These are phyloP conservation scores for Triticum monococcum DNA, from an alignment of 176 grass and related monocot genomes.

Conservation along the genomic window DNA sequence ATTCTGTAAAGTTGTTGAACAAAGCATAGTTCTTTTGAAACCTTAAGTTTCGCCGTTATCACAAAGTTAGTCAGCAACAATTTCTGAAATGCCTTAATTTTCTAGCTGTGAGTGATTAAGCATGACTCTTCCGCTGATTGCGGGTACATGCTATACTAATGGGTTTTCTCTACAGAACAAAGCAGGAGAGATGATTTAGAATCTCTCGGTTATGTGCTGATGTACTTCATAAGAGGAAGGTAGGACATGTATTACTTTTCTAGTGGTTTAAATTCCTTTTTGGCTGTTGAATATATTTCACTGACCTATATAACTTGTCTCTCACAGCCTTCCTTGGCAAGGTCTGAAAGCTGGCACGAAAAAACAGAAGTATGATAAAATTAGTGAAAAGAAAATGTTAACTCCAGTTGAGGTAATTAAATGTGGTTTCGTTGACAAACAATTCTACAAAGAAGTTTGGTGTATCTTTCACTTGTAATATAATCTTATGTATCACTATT, in stretches of 20 bases:
- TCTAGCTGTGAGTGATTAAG: background rate
- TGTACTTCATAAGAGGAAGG: slow-evolving; percentile 94
- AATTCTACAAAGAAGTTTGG: slow-evolving; percentile 16
- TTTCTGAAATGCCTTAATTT: background rate
- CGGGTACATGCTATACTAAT: background rate
- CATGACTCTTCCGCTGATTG: slow-evolving; percentile 7
- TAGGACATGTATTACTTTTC: slow-evolving; percentile 39
- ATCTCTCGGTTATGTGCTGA: slow-evolving; percentile 86
- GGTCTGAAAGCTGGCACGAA: slow-evolving; percentile 87
- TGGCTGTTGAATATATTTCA: slow-evolving; percentile 8
- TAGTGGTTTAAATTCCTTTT: slow-evolving; percentile 29
- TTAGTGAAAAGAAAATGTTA: slow-evolving; percentile 96
- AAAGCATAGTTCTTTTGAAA: slow-evolving; percentile 11
- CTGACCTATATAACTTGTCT: slow-evolving; percentile 37
- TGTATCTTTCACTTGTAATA: background rate
- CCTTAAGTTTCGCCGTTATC: background rate
- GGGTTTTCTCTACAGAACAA: slow-evolving; percentile 61
- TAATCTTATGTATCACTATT: slow-evolving; percentile 27
- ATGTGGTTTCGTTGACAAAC: background rate
- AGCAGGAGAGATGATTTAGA: slow-evolving; percentile 91
- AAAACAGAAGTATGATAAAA: slow-evolving; percentile 94
- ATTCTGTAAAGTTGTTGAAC: background rate
- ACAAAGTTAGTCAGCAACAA: slow-evolving; percentile 2
- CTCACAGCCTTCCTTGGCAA: slow-evolving; percentile 77
- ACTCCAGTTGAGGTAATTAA: slow-evolving; percentile 76